Evolutionary conservation across 73 alveolate species (phyloP), one percentile per base, ranked within the genome.

Genomic region (Tetrahymena malaccensis): DNA sequence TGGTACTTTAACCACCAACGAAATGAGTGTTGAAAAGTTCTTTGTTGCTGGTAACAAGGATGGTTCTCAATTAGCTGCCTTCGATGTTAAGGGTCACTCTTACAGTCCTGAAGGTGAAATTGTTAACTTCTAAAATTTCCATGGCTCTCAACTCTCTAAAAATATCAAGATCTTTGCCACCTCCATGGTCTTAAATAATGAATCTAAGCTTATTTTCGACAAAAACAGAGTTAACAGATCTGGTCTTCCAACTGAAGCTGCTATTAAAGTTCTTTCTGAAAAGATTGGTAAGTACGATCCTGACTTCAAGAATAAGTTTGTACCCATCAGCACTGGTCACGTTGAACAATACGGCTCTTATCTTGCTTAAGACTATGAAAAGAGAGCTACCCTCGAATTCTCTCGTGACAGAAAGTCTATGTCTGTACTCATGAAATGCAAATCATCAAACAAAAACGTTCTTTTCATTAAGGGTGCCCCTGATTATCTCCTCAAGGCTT

Each of bases 331-430:
- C 27, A 11, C 38, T 89, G 95, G 97, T 55, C 27, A 93, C 22
- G 95, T 93, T 50, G 95, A 95, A 95, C 89, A 95, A 89, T 98
- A 94, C 55, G 96, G 94, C 38, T 83, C 85, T 37, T 55, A 35
- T n/a, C 85, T 96, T 10, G 58, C 44, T 85, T 15, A 31, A 37
- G 96, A 94, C 58, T 85, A 94, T 84, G 94, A 85, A 31, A 97
- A 96, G 95, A 93, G 93, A 16, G 99, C 99, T 31, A 95, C 98
- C 33, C 96, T 98, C 84, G 99, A 99, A 93, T 99, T 99, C 96
- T 95, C 99, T 35, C 96, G 99, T 15, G 99, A 99, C 94, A 98
- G 99, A 96, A 99, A 99, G 98, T 97, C 98, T 96, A 99, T 99
- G 99, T 96, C 99, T 38, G 98, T 98, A 9, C 98, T 99, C 50